Evolutionary conservation across 306 rosid genomes (phyloP), one percentile per base, ranked within the genome.

Genomic region (Chamaecrista fasciculata): DNA sequence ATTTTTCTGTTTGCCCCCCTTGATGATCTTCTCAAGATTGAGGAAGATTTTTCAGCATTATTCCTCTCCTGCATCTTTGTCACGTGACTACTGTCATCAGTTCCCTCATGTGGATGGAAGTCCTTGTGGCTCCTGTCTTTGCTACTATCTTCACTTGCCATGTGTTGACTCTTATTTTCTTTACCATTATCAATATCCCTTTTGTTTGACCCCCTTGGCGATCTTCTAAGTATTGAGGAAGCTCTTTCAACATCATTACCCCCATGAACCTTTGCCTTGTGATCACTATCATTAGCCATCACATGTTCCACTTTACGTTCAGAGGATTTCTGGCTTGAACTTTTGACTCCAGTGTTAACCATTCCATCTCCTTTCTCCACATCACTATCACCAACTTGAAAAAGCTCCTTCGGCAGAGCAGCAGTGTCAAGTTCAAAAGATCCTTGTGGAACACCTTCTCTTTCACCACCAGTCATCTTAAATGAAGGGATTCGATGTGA

Each of bases 401-500:
- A 64, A 78, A 85, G 44, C 75, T 78, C 61, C 48, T 46, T 4
- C 29, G 96, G 96, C 55, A 94, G 71, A 33, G 86, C 73, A 58
- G 95, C 97, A 76, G 98, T 90, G 50, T 94, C 98, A 20, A 94
- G 81, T 80, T 94, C 98, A 72, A 86, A 85, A 64, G 91, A 94
- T 49, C 95, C 97, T 60, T 49, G 64, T 0, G 96, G 97, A 85
- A 94, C 89, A 60, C 80, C 88, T 46, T 81, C 44, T 76, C 89
- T 69, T 84, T 94, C 98, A 47, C 61, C 50, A 60, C 97, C 98
- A 14, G 92, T 74, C 97, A 90, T 83, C 75, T 66, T 81, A 68
- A 63, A 74, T 1, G 92, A 90, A 28, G 98, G 98, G 75, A 94
- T 46, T 70, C 55, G 86, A 59, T 94, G 95, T 21, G 98, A 91